These are phyloP conservation scores for Chalciporus sp. DNA, from an alignment of 1,284 basidiomycete species.

Conservation along the genomic window DNA sequence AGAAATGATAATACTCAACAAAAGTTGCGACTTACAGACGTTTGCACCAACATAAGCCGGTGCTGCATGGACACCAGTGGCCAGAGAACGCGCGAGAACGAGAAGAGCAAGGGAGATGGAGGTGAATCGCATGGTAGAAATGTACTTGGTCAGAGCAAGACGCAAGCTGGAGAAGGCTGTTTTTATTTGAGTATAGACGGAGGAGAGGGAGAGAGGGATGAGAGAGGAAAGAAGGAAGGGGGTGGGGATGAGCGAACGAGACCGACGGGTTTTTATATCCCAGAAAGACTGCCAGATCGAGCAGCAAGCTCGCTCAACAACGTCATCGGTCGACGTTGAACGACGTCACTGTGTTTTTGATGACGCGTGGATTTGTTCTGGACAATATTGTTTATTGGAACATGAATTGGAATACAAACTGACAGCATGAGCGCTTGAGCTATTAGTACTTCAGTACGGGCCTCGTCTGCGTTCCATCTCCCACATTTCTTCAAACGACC, in stretches of 20 bases:
- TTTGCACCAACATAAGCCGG: constrained; percentile 6
- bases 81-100: constrained; percentile 37
- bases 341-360: constrained; percentile 20
- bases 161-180: constrained; percentile 23
- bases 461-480: constrained; percentile 58
- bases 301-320: constrained; percentile 1
- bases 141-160: constrained; percentile 30
- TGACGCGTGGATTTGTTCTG: background rate
- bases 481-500: constrained; percentile 49
- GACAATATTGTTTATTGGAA: too few relatives aligned
- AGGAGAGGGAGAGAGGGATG: constrained; percentile 6
- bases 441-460: too few relatives aligned
- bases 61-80: constrained; percentile 15
- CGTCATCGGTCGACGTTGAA: constrained; percentile 11
- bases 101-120: constrained; percentile 40
- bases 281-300: background rate
- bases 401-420: too few relatives aligned
- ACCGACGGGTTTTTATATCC: constrained; percentile 28
- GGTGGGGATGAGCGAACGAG: constrained; percentile 6
- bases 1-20: background rate
- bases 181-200: constrained; percentile 23
- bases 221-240: constrained; percentile 4
- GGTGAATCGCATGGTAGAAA: constrained; percentile 40
- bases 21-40: background rate
- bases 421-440: too few relatives aligned